Percentiles rank a stretch among this genome's conserved stretches.
Evolutionary conservation across 768 basidiomycete genomes (phyloP).

Genomic region (Trametes punicea): DNA sequence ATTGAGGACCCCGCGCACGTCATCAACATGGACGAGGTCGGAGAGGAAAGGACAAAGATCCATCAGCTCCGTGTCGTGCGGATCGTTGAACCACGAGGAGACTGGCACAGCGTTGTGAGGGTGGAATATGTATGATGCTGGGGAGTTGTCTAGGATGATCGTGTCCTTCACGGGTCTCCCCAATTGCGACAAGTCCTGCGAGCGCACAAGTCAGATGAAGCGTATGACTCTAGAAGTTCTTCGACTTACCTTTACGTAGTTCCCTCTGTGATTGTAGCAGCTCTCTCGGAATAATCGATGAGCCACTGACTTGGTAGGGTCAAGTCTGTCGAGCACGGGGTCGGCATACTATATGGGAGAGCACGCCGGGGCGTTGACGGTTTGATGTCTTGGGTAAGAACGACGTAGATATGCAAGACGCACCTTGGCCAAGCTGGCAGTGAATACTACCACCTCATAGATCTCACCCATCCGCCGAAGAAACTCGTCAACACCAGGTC

Average conservation of each 20-base stretch:
- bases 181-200: constrained; percentile 91
- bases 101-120: constrained; percentile 98
- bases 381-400: not conserved
- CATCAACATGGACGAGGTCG: constrained; percentile 62
- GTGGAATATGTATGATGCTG: constrained; percentile 98
- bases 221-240: not conserved
- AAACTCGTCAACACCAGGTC: constrained; percentile 96
- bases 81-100: constrained; percentile 99
- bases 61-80: constrained; percentile 95
- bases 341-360: constrained; percentile 78
- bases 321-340: constrained; percentile 95
- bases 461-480: constrained; percentile 97
- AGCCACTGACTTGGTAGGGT: constrained; percentile 84
- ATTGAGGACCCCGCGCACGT: constrained; percentile 61
- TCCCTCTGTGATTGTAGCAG: constrained; percentile 98
- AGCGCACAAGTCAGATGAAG: not conserved
- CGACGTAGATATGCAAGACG: constrained; percentile 2
- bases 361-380: not conserved
- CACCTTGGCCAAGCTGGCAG: constrained; percentile 95
- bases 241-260: constrained; percentile 97
- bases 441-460: constrained; percentile 97
- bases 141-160: constrained; percentile 98
- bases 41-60: constrained; percentile 92
- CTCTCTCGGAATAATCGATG: constrained; percentile 97
- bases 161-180: constrained; percentile 90